Evolutionary conservation across 73 alveolate species (phyloP).

Genomic region (Blepharisma stoltei): DNA sequence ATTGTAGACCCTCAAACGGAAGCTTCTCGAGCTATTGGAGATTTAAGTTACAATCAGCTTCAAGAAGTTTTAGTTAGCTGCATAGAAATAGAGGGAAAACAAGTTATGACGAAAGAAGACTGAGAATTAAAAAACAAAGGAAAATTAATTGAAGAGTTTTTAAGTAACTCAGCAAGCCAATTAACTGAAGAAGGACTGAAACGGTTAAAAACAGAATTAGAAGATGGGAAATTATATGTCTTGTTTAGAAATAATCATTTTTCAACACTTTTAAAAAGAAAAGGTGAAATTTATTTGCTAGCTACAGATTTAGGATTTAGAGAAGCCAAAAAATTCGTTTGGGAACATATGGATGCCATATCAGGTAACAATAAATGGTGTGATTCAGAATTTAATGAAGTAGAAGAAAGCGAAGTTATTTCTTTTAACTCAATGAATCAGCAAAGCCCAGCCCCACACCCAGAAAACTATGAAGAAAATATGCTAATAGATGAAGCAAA

Average conservation of each 20-base stretch:
- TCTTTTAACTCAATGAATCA: too few species aligned
- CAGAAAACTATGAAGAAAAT: too few species aligned
- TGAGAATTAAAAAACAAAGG: too few species aligned
- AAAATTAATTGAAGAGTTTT: background rate
- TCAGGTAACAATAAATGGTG: too few species aligned
- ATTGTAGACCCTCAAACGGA: background rate
- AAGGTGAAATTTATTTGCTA: background rate
- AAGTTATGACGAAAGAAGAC: too few species aligned
- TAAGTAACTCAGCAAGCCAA: background rate
- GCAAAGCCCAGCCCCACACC: too few species aligned
- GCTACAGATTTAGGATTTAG: conserved; percentile 31
- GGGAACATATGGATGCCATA: background rate
- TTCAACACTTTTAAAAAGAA: background rate
- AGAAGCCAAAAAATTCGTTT: conserved; percentile 27
- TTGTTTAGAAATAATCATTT: conserved; percentile 31
- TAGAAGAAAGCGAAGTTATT: too few species aligned
- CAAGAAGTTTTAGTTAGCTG: background rate
- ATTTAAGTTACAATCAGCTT: conserved; percentile 24
- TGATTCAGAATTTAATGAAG: too few species aligned
- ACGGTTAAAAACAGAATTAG: background rate
- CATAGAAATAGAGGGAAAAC: too few species aligned
- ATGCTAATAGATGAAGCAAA: too few species aligned
- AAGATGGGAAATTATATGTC: conserved; percentile 6
- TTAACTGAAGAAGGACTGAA: conserved; percentile 31
- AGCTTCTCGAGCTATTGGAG: background rate